phyloP scores from a whole-genome alignment of 352 stramenopile species.

The Phytopythium kandeliae region DNA sequence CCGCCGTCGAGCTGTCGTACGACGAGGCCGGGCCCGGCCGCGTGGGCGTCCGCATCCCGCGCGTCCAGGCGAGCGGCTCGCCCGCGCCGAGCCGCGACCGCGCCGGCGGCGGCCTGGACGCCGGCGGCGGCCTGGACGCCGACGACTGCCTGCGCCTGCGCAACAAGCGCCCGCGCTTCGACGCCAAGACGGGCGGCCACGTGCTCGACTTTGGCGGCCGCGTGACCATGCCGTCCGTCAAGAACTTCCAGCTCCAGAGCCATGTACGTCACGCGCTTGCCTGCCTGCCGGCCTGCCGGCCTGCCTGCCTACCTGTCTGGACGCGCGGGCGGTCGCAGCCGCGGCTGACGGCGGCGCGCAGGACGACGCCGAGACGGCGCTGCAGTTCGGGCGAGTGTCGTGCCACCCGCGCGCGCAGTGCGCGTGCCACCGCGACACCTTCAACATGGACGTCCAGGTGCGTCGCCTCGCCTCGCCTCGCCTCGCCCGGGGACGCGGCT shows the following conservation, averaged over 20 bases:
- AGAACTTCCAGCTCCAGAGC: conserved; percentile 68
- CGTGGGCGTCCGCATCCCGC: conserved; percentile 36
- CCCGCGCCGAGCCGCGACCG: conserved; percentile 26
- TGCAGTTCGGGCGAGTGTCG: conserved; percentile 64
- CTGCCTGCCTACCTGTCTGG: too few species aligned
- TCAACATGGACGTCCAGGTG: conserved; percentile 91
- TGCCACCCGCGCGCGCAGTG: conserved; percentile 45
- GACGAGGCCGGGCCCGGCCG: conserved; percentile 61
- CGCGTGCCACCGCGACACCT: conserved; percentile 82
- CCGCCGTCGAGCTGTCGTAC: conserved; percentile 52
- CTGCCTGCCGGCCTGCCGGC: too few species aligned
- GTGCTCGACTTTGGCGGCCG: conserved; percentile 62
- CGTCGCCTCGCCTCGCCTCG: not conserved
- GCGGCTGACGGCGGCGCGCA: not conserved
- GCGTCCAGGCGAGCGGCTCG: conserved; percentile 21
- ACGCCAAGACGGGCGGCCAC: conserved; percentile 40
- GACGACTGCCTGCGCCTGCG: conserved; percentile 50
- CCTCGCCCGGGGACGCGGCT: too few species aligned
- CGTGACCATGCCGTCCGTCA: conserved; percentile 64
- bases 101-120: not conserved
- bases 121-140: conserved; percentile 14
- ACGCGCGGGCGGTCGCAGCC: too few species aligned
- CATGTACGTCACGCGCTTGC: too few species aligned
- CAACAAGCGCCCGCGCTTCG: conserved; percentile 86
- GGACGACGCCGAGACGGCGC: conserved; percentile 17